These are phyloP conservation scores for Amauroascus niger DNA, from an alignment of 2,329 filamentous ascomycete genomes.

Conservation along the genomic window DNA sequence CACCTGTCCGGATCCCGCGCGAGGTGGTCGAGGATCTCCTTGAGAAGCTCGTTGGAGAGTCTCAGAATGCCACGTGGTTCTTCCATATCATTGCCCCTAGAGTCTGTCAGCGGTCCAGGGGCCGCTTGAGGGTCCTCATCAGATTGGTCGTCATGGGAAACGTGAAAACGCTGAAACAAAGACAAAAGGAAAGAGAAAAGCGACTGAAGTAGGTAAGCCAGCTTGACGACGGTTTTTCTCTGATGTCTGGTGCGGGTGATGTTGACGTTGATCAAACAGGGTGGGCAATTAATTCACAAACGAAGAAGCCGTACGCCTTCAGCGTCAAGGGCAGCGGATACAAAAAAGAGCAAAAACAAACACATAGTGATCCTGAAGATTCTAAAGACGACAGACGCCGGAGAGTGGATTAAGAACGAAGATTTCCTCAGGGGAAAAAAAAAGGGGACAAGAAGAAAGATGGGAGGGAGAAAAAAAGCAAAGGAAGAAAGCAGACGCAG, in stretches of 20 bases:
- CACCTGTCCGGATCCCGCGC: conserved; percentile 43
- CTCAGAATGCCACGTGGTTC: conserved; percentile 18
- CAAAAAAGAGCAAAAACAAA: not conserved
- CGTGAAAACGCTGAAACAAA: conserved; percentile 5
- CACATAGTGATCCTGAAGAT: not conserved
- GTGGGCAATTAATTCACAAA: not conserved
- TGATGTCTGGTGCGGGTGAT: no score
- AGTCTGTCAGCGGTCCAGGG: conserved; percentile 9
- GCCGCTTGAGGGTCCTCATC: conserved; percentile 11
- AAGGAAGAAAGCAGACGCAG: not conserved
- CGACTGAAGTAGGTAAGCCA: conserved; percentile 10
- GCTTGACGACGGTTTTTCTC: conserved; percentile 6
- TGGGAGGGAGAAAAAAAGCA: conserved; percentile 10
- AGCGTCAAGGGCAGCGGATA: not conserved
- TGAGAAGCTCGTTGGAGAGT: conserved; percentile 42
- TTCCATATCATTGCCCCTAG: conserved; percentile 17
- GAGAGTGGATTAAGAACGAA: not conserved
- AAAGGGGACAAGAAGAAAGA: conserved; percentile 8
- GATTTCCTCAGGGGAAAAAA: not conserved
- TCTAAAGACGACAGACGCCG: not conserved
- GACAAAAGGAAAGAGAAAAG: conserved; percentile 10
- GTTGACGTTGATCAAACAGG: conserved; percentile 2
- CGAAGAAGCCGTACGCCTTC: not conserved
- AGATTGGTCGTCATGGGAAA: conserved; percentile 13
- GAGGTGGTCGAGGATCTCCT: conserved; percentile 44